phyloP scores from a whole-genome alignment of 2,329 filamentous ascomycete genomes.

The Rasamsonia emersonii region DNA sequence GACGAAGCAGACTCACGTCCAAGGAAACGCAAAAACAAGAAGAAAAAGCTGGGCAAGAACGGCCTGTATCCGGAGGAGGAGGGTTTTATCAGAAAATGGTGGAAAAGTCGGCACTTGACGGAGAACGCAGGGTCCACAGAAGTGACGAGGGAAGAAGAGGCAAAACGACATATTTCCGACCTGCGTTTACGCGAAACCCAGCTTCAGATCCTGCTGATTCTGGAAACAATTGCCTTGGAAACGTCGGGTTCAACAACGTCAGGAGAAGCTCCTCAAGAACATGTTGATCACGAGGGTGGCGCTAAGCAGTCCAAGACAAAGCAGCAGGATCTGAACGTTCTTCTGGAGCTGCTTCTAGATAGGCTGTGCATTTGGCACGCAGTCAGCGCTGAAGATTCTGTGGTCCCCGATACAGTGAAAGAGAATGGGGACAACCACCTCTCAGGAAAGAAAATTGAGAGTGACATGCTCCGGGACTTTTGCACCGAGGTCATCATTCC shows the following conservation, averaged over 20 bases:
- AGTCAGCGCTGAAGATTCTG: slow-evolving; percentile 32
- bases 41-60: slow-evolving; percentile 38
- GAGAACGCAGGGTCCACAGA: slow-evolving; percentile 19
- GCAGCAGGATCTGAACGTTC: slow-evolving; percentile 31
- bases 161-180: slow-evolving; percentile 34
- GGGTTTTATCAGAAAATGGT: slow-evolving; percentile 37
- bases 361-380: slow-evolving; percentile 45
- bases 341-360: slow-evolving; percentile 41
- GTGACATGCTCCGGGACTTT: slow-evolving; percentile 40
- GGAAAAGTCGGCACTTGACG: slow-evolving; percentile 29
- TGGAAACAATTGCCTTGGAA: slow-evolving; percentile 40
- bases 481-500: slow-evolving; percentile 43
- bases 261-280: slow-evolving; percentile 11
- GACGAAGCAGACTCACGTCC: slow-evolving; percentile 18
- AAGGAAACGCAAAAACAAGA: slow-evolving; percentile 28
- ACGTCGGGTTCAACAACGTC: slow-evolving; percentile 14
- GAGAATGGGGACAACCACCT: slow-evolving; percentile 19
- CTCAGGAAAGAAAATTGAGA: slow-evolving; percentile 28
- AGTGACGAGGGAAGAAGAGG: slow-evolving; percentile 26
- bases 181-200: slow-evolving; percentile 41
- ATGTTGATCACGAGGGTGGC: slow-evolving; percentile 6
- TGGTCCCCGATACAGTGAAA: slow-evolving; percentile 19
- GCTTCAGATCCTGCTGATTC: slow-evolving; percentile 41
- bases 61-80: slow-evolving; percentile 40
- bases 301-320: slow-evolving; percentile 23